Evolutionary conservation across 768 basidiomycete species (phyloP).

Genomic region (Chalciporus pseudorubinellus): DNA sequence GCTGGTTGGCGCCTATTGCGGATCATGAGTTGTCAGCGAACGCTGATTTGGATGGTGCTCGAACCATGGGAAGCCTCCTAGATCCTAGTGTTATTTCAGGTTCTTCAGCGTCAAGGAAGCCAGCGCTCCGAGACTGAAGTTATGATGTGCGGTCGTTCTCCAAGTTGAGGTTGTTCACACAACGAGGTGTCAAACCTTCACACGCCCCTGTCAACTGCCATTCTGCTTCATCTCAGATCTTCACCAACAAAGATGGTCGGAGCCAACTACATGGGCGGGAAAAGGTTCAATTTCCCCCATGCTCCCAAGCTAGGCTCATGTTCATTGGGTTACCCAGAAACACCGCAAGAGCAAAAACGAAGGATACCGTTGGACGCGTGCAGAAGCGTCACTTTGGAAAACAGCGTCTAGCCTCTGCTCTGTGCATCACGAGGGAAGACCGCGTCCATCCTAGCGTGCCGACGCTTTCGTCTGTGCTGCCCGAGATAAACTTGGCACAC

Average conservation of each 20-base stretch:
- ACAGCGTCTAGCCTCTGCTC: conserved; percentile 53
- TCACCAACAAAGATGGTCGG: conserved; percentile 48
- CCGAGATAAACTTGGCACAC: conserved; percentile 28
- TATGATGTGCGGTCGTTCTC: neutral
- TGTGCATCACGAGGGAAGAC: conserved; percentile 16
- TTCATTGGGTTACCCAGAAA: conserved; percentile 40
- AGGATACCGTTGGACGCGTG: conserved; percentile 50
- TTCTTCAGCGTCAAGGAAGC: neutral
- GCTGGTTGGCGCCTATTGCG: conserved; percentile 4
- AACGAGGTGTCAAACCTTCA: no score
- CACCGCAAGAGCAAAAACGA: conserved; percentile 53
- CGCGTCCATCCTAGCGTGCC: neutral
- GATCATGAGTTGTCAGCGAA: neutral
- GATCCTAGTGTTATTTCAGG: no score
- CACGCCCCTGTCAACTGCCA: no score
- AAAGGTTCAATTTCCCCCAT: conserved; percentile 41
- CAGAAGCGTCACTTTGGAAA: conserved; percentile 63
- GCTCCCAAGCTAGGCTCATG: neutral
- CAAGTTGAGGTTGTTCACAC: neutral
- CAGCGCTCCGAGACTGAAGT: neutral
- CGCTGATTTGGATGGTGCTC: neutral
- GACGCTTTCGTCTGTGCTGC: conserved; percentile 10
- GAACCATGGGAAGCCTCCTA: conserved; percentile 11
- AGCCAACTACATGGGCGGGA: conserved; percentile 78
- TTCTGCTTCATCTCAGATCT: no score